phyloP scores from a whole-genome alignment of 805 yeast genomes.

The Tetrapisispora phaffii region DNA sequence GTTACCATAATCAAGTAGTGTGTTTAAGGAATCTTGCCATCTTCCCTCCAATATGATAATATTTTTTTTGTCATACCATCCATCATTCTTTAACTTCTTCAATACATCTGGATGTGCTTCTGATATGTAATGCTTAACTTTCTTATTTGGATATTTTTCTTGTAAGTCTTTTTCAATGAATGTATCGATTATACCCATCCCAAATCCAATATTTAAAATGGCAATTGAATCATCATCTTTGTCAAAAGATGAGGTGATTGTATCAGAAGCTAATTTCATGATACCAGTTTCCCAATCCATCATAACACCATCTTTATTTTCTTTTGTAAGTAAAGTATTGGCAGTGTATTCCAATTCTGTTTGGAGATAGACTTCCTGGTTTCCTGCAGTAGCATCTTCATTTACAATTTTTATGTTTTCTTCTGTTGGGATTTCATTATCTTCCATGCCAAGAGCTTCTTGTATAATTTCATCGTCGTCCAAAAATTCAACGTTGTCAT shows the following conservation, averaged over 20 bases:
- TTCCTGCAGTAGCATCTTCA: slow-evolving; percentile 50
- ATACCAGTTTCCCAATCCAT: slow-evolving; percentile 90
- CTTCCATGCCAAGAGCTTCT: slow-evolving; percentile 3
- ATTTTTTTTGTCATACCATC: slow-evolving; percentile 69
- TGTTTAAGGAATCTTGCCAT: slow-evolving; percentile 79
- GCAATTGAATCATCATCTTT: slow-evolving; percentile 9
- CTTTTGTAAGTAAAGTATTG: slow-evolving; percentile 64
- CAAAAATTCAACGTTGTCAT: slow-evolving; percentile 51
- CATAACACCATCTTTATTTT: slow-evolving; percentile 84
- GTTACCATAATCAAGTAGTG: slow-evolving; percentile 45
- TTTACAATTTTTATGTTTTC: neutral
- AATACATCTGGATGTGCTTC: slow-evolving; percentile 95
- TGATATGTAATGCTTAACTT: slow-evolving; percentile 60
- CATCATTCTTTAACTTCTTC: slow-evolving; percentile 52
- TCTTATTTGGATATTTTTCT: slow-evolving; percentile 8
- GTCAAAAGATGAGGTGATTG: slow-evolving; percentile 42
- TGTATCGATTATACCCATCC: slow-evolving; percentile 90
- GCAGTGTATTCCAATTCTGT: slow-evolving; percentile 56
- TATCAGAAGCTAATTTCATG: slow-evolving; percentile 72
- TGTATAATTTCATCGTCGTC: slow-evolving; percentile 32
- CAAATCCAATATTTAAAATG: slow-evolving; percentile 83
- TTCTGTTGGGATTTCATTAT: neutral
- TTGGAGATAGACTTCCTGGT: slow-evolving; percentile 50
- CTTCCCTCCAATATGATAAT: slow-evolving; percentile 78
- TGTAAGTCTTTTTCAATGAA: slow-evolving; percentile 43